Evolutionary conservation across 2,329 filamentous ascomycete genomes (phyloP).

Genomic region (Dothidotthia symphoricarpi): DNA sequence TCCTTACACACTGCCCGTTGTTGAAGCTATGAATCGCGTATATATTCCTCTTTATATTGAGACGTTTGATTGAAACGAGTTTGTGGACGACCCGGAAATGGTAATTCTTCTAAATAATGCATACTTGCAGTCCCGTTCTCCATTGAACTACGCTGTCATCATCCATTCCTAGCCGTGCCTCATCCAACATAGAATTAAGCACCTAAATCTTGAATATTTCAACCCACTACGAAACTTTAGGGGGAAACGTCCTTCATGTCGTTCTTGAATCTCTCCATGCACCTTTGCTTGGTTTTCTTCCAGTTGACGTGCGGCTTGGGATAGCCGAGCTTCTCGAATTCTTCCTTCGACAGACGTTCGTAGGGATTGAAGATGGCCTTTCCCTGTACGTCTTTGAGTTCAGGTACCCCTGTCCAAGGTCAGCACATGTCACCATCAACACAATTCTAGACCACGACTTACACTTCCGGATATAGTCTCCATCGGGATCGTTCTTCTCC

Average conservation of each 20-base stretch:
- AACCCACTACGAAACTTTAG: conserved; percentile 18
- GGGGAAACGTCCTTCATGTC: conserved; percentile 43
- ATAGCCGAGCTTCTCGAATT: conserved; percentile 51
- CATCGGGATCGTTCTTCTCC: conserved; percentile 40
- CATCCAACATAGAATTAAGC: too few relatives aligned
- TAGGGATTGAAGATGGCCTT: conserved; percentile 53
- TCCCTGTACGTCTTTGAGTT: conserved; percentile 42
- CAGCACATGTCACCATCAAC: background rate
- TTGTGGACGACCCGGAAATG: too few relatives aligned
- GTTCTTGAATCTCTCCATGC: conserved; percentile 45
- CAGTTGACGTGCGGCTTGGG: conserved; percentile 49
- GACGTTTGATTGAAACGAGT: too few relatives aligned
- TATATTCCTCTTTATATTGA: too few relatives aligned
- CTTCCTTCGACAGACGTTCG: conserved; percentile 45
- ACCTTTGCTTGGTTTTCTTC: conserved; percentile 44
- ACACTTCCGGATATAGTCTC: conserved; percentile 42
- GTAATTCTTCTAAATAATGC: too few relatives aligned
- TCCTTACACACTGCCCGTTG: too few relatives aligned
- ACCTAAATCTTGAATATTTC: too few relatives aligned
- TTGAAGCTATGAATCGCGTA: too few relatives aligned
- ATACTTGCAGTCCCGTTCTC: too few relatives aligned
- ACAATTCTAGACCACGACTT: conserved; percentile 1
- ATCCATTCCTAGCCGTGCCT: too few relatives aligned
- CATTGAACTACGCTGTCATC: too few relatives aligned
- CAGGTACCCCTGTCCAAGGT: conserved; percentile 32